Conservation (phyloP, 2,329 filamentous ascomycete genomes). For the Beauveria pseudobassiana region DNA sequence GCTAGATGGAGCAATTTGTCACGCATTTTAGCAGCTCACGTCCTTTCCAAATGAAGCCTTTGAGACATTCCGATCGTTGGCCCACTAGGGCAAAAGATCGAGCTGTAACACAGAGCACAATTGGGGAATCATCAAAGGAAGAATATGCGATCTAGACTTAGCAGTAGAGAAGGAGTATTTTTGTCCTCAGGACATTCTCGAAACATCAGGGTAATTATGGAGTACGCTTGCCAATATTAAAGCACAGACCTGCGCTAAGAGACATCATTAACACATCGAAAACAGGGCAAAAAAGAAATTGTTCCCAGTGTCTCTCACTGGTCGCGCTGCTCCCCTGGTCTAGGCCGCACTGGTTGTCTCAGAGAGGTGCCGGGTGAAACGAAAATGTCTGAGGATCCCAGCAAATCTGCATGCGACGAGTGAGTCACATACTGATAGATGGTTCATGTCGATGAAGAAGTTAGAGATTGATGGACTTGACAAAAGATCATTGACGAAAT, state of each 20-base stretch:
- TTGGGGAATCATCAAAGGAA: no score
- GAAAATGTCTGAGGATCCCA: background rate
- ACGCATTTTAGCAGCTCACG: no score
- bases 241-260: background rate
- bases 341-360: constrained; percentile 2
- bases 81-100: background rate
- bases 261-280: background rate
- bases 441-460: background rate
- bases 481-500: no score
- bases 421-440: background rate
- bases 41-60: background rate
- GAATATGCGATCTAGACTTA: no score
- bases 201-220: no score
- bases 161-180: background rate
- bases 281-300: background rate
- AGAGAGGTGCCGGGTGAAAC: constrained; percentile 1
- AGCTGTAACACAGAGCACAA: background rate
- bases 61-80: background rate
- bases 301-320: background rate
- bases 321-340: background rate
- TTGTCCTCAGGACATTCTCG: background rate
- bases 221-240: background rate
- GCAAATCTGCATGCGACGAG: background rate
- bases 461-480: no score
- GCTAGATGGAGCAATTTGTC: no score